Evolutionary conservation across 2,329 filamentous ascomycete genomes (phyloP).

Genomic region (Calonectria montana): DNA sequence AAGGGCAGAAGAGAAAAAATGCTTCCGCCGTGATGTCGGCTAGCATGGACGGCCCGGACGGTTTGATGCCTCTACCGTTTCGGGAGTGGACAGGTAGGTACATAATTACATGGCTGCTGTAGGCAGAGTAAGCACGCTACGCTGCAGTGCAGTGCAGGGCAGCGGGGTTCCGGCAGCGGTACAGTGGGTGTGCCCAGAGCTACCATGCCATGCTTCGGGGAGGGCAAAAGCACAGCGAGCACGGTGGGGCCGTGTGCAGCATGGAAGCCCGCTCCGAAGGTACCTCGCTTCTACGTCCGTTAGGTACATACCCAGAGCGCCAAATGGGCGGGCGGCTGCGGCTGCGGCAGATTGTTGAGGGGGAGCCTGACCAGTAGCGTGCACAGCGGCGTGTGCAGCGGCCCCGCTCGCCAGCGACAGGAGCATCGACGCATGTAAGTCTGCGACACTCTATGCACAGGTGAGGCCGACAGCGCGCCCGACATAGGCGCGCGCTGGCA

Average conservation of each 20-base stretch:
- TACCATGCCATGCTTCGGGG: not conserved
- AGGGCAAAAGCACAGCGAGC: not conserved
- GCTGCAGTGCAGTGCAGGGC: slow-evolving; percentile 2
- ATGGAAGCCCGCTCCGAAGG: slow-evolving; percentile 1
- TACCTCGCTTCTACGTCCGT: not conserved
- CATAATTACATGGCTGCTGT: not conserved
- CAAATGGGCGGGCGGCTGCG: slow-evolving; percentile 13
- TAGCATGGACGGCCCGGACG: slow-evolving; percentile 7
- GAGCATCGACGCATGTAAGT: slow-evolving; percentile 19
- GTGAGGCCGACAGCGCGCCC: slow-evolving; percentile 10
- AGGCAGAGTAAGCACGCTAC: not conserved
- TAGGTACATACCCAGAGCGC: not conserved
- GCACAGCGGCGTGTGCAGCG: slow-evolving; percentile 11
- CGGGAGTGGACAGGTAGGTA: not conserved
- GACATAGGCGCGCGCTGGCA: not conserved
- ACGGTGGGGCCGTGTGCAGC: not conserved
- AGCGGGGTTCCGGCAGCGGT: not conserved
- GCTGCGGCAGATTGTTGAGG: slow-evolving; percentile 7
- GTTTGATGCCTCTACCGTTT: slow-evolving; percentile 18
- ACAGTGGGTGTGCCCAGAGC: not conserved
- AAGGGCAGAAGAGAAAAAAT: slow-evolving; percentile 2
- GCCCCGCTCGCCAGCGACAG: slow-evolving; percentile 14
- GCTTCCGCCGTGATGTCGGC: slow-evolving; percentile 12
- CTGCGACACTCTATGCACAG: slow-evolving; percentile 15
- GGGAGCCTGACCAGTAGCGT: not conserved